Conservation (phyloP, 2,329 filamentous ascomycete genomes). For the Exophiala spinifera region DNA sequence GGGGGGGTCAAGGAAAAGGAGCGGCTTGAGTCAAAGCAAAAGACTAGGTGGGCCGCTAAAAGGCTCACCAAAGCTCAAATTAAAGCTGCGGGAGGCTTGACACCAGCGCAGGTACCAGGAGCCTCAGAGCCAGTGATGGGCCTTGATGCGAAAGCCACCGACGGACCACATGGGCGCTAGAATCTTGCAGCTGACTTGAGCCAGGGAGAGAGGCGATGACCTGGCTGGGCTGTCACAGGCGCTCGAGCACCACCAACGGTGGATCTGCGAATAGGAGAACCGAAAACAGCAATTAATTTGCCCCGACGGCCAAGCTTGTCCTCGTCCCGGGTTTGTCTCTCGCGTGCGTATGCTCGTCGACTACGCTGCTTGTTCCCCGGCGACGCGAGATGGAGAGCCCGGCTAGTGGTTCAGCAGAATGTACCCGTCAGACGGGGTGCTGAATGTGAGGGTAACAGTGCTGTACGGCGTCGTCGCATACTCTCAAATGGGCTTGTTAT, state of each 20-base stretch:
- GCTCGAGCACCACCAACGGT: slow-evolving; percentile 2
- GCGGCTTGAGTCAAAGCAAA: background rate
- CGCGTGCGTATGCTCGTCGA: background rate
- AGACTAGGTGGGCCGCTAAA: background rate
- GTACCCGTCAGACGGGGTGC: too few relatives aligned
- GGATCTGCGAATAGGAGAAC: background rate
- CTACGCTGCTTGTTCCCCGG: background rate
- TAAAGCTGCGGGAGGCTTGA: slow-evolving; percentile 18
- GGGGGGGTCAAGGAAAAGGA: slow-evolving; percentile 2
- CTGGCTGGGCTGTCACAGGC: background rate
- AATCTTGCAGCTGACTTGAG: slow-evolving; percentile 10
- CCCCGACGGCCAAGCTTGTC: background rate
- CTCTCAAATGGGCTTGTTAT: too few relatives aligned
- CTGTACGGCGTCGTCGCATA: too few relatives aligned
- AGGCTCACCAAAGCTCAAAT: slow-evolving; percentile 16
- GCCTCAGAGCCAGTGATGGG: slow-evolving; percentile 7
- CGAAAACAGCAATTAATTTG: slow-evolving; percentile 1
- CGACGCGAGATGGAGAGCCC: background rate
- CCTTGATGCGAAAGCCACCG: background rate
- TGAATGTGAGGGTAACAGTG: too few relatives aligned
- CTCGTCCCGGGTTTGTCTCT: background rate
- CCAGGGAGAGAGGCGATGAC: slow-evolving; percentile 1
- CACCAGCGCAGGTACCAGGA: slow-evolving; percentile 15
- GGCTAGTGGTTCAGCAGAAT: too few relatives aligned
- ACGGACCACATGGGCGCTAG: slow-evolving; percentile 13